phyloP scores from a whole-genome alignment of 1,139 yeast genomes.

The Hemisphaericaspora xylanilytica region DNA sequence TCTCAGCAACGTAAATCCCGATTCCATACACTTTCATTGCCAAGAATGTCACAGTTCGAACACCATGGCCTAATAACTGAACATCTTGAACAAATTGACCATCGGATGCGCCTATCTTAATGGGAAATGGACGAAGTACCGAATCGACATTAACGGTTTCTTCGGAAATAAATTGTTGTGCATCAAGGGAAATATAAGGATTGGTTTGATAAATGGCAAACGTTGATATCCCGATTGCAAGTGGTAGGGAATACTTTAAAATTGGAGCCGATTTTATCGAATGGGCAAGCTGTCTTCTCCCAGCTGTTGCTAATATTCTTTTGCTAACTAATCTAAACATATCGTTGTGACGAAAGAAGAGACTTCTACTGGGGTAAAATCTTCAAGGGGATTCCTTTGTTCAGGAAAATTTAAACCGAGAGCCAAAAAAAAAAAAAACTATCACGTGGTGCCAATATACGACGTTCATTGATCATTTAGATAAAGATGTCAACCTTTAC shows the following conservation, averaged over 20 bases:
- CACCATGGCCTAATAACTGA: conserved; percentile 72
- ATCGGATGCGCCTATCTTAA: conserved; percentile 19
- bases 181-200: conserved; percentile 7
- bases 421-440: no score
- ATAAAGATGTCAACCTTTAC: no score
- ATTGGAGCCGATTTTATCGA: not conserved
- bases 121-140: conserved; percentile 53
- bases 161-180: conserved; percentile 3
- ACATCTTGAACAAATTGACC: conserved; percentile 27
- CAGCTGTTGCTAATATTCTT: not conserved
- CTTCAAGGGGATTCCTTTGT: no score
- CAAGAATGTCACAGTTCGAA: conserved; percentile 77
- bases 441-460: no score
- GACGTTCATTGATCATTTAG: no score
- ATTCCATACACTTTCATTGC: conserved; percentile 84
- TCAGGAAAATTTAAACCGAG: no score
- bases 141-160: conserved; percentile 44
- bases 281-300: not conserved
- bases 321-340: conserved; percentile 6
- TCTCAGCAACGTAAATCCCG: conserved; percentile 70
- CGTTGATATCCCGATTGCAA: conserved; percentile 9
- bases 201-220: conserved; percentile 4
- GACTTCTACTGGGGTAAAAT: no score
- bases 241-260: conserved; percentile 3
- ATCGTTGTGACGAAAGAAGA: not conserved